Conservation (phyloP, 2,329 filamentous ascomycete genomes). For the Fusarium xylarioides region DNA sequence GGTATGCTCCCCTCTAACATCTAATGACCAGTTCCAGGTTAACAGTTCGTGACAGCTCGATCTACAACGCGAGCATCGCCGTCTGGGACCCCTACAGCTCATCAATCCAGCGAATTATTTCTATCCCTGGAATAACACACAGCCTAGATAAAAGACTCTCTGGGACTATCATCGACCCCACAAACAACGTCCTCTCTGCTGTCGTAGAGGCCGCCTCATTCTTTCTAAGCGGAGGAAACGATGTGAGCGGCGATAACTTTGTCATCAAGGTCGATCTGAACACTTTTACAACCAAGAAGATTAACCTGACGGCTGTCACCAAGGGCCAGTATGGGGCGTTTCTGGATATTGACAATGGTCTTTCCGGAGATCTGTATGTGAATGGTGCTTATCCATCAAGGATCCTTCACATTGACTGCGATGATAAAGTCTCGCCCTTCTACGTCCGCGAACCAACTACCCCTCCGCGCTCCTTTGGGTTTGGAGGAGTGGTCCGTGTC, state of each 20-base stretch:
- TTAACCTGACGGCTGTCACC: background rate
- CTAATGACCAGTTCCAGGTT: fast-evolving
- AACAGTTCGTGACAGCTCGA: background rate
- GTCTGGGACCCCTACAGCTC: background rate
- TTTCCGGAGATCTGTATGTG: background rate
- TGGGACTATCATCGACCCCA: background rate
- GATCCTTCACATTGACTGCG: background rate
- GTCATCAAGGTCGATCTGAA: background rate
- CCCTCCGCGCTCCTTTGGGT: background rate
- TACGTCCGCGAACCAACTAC: background rate
- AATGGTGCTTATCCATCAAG: background rate
- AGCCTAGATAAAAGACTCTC: background rate
- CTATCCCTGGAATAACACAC: background rate
- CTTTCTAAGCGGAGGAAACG: background rate
- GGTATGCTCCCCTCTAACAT: fast-evolving
- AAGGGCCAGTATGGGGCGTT: background rate
- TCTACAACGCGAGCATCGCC: background rate
- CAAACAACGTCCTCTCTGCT: background rate
- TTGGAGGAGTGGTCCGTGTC: background rate
- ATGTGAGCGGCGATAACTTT: background rate
- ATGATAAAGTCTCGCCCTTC: background rate
- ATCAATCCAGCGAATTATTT: background rate
- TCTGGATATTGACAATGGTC: background rate
- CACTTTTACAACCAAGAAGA: background rate
- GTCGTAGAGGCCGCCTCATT: background rate